A percentile compares a stretch with the other conserved stretches of the same genome.
Evolutionary conservation across 164 flowering plant genomes (phyloP).

Genomic region (Macadamia integrifolia): DNA sequence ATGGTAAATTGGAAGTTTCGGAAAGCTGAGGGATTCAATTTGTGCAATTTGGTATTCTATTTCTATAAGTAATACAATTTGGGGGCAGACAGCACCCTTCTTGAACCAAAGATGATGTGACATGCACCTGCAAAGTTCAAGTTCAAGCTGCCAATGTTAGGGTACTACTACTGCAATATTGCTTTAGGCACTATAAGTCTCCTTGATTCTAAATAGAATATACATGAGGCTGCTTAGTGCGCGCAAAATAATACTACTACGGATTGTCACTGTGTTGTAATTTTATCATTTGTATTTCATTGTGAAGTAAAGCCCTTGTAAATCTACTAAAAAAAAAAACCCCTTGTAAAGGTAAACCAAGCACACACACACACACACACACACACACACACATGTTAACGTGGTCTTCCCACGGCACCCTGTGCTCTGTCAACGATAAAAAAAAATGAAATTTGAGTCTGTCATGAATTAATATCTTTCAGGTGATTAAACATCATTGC

Average conservation of each 20-base stretch:
- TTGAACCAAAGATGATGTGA: neutral
- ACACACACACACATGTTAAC: neutral
- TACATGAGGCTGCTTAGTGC: no score
- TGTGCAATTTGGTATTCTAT: neutral
- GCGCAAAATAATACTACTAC: no score
- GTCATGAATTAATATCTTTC: neutral
- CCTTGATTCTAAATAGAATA: no score
- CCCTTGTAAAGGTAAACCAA: no score
- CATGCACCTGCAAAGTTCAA: neutral
- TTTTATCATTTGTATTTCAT: no score
- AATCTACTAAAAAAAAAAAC: slow-evolving; percentile 7
- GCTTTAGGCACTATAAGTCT: slow-evolving; percentile 8
- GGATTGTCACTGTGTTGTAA: no score
- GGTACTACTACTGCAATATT: neutral
- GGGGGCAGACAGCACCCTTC: neutral
- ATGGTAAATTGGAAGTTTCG: neutral
- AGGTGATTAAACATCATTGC: neutral
- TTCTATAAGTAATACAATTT: neutral
- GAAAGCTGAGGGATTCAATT: neutral
- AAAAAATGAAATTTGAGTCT: neutral
- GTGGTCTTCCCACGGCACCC: neutral
- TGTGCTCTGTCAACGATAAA: neutral
- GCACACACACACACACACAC: no score
- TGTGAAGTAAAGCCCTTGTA: slow-evolving; percentile 13
- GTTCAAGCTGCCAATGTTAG: neutral